phyloP scores from a whole-genome alignment of 345 rosid species.

The Trapa bicornis region DNA sequence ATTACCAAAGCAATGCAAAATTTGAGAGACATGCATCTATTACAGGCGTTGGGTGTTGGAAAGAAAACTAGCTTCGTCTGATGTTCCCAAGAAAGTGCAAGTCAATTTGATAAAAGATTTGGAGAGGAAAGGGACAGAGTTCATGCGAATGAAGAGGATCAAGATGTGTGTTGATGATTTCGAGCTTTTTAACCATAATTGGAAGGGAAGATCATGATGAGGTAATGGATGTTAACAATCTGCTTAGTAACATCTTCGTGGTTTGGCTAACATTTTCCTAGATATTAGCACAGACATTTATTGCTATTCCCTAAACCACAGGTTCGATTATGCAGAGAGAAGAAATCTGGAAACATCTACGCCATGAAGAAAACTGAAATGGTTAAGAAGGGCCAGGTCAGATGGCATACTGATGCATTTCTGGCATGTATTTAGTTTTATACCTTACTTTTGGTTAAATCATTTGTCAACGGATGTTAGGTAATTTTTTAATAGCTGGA shows the following conservation, averaged over 20 bases:
- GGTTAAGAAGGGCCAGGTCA: slow-evolving; percentile 94
- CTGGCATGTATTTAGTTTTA: neutral
- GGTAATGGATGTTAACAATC: slow-evolving; percentile 29
- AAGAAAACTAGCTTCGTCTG: slow-evolving; percentile 76
- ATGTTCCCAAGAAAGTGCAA: slow-evolving; percentile 83
- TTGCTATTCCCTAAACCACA: slow-evolving; percentile 15
- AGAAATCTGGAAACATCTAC: slow-evolving; percentile 88
- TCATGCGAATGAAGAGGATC: slow-evolving; percentile 90
- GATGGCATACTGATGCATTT: slow-evolving; percentile 9
- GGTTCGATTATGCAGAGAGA: slow-evolving; percentile 89
- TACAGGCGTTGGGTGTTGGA: slow-evolving; percentile 89
- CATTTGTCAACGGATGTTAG: neutral
- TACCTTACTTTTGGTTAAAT: neutral
- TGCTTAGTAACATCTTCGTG: neutral
- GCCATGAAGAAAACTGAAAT: slow-evolving; percentile 99
- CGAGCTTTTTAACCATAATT: slow-evolving; percentile 76
- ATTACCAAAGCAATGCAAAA: too few relatives aligned
- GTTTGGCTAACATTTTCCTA: neutral
- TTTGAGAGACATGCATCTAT: slow-evolving; percentile 14
- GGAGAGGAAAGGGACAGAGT: slow-evolving; percentile 90
- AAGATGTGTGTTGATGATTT: slow-evolving; percentile 86
- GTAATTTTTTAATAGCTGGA: neutral
- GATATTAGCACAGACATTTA: neutral
- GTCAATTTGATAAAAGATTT: slow-evolving; percentile 80
- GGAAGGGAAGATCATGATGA: slow-evolving; percentile 95